phyloP scores from a whole-genome alignment of 257 asterid genomes.

The Salvia hispanica region DNA sequence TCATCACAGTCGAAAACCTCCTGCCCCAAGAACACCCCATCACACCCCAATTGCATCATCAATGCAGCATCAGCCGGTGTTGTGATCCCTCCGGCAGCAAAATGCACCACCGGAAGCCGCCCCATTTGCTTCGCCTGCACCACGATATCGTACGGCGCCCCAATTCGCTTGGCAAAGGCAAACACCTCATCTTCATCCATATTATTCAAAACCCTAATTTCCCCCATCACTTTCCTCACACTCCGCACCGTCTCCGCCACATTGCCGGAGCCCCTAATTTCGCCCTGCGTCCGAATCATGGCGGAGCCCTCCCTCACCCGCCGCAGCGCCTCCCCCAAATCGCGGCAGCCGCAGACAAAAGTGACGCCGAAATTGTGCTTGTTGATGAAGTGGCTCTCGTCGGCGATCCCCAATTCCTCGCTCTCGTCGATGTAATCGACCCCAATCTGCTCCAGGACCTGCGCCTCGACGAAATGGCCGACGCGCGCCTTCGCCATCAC shows the following conservation, averaged over 20 bases:
- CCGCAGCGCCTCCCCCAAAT: conserved; percentile 80
- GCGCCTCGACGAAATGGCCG: conserved; percentile 91
- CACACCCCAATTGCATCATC: conserved; percentile 90
- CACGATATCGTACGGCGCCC: conserved; percentile 75
- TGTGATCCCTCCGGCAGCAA: conserved; percentile 79
- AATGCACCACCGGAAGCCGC: conserved; percentile 87
- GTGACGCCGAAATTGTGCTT: conserved; percentile 73
- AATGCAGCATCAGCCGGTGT: conserved; percentile 92
- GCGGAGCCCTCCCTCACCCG: conserved; percentile 88
- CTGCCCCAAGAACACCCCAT: conserved; percentile 65
- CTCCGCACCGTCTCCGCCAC: conserved; percentile 56
- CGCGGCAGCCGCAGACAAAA: conserved; percentile 76
- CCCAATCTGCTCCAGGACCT: conserved; percentile 76
- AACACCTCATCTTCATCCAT: conserved; percentile 92
- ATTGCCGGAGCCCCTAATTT: conserved; percentile 49
- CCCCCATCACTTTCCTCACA: conserved; percentile 80
- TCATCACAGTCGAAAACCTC: conserved; percentile 60
- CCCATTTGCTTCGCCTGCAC: conserved; percentile 88
- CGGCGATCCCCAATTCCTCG: conserved; percentile 64
- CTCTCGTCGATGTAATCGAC: conserved; percentile 80
- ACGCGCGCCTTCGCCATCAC: conserved; percentile 70
- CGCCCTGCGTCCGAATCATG: conserved; percentile 79
- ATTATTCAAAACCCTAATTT: conserved; percentile 63
- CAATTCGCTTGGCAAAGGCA: conserved; percentile 59
- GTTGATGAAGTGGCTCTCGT: conserved; percentile 67